Evolutionary conservation across 371 early-diverging fungal genomes (phyloP).

Genomic region (Nematocida sp.): DNA sequence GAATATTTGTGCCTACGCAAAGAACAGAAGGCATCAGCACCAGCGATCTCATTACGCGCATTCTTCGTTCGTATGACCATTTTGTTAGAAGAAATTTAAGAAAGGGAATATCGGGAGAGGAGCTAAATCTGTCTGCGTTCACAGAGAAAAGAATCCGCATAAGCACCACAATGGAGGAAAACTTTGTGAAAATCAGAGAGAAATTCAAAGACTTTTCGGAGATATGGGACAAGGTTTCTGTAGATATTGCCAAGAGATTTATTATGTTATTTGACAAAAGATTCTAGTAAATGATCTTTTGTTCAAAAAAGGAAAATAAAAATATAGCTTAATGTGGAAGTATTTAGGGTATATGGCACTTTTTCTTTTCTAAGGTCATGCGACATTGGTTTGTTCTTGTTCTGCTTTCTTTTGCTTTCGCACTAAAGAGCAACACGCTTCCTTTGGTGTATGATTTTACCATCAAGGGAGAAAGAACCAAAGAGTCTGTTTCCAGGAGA

Average conservation of each 20-base stretch:
- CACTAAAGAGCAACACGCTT: too few species aligned
- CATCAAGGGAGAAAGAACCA: too few species aligned
- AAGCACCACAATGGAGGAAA: conserved; percentile 44
- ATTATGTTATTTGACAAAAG: conserved; percentile 7
- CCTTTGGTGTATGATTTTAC: too few species aligned
- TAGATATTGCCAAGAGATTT: neutral
- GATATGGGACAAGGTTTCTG: conserved; percentile 15
- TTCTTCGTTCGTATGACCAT: conserved; percentile 84
- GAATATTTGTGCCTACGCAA: conserved; percentile 78
- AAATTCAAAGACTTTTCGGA: conserved; percentile 51
- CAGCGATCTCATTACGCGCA: conserved; percentile 82
- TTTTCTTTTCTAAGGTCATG: too few species aligned
- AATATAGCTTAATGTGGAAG: too few species aligned
- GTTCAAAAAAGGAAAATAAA: too few species aligned
- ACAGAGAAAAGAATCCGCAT: conserved; percentile 55
- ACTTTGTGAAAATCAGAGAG: conserved; percentile 28
- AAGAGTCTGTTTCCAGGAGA: too few species aligned
- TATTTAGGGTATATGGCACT: too few species aligned
- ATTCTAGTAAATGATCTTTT: neutral
- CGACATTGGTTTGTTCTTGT: too few species aligned
- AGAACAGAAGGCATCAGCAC: conserved; percentile 88
- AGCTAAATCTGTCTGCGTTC: conserved; percentile 70
- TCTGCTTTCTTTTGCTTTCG: too few species aligned
- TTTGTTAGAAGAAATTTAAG: conserved; percentile 82
- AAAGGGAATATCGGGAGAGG: conserved; percentile 79